Base-by-base conservation (phyloP, 2,329 filamentous ascomycete species). In the Calonectria multiphialidica region DNA sequence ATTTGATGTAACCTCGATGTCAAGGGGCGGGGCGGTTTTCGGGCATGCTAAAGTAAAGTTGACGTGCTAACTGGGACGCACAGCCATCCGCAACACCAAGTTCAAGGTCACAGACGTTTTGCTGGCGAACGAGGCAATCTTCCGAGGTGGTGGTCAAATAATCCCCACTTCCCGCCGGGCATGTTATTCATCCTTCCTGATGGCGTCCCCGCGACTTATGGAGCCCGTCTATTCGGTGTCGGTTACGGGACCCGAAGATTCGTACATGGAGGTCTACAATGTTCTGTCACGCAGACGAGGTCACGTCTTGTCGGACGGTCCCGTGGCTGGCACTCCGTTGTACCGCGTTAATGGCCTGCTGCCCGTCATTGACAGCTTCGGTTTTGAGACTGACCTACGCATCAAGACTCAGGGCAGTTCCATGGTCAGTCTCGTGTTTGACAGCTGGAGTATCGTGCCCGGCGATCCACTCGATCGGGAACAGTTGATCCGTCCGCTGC, bases 201-300 rank as follows among this genome's bases (percentile, higher is more conserved):
- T 98, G 95, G 96, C 97, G 3, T 97, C 95, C 25, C 97, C 97
- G 33, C 92, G 97, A 55, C 90, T 99, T 35, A 98, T 99, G 96
- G 97, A 99, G 84, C 97, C 97, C 1, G 90, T 98, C 55, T 99
- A 98, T 86, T 91, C 93, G 5, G 96, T 96, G 79, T 95, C 94
- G 49, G 98, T 98, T 91, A 97, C 95, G 5, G 96, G 96, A 0
- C 95, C 95, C 18, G 94, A 97, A 71, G 95, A 97, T 80, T 94
- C 95, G 0, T 95, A 98, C 69, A 93, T 93, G 73, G 93, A 94
- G 53, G 88, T 98, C 16, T 99, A 99, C 87, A 98, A 96, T 42
- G 94, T 98, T 9, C 91, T 99, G 25, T 94, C 96, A 8, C 91
- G 95, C 64, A 92, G 97, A 72, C 90, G 97, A 77, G 97, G 97